Percentiles rank a stretch among this genome's conserved stretches.
Conservation (phyloP, 306 rosid species). For the Cicer chorassanicum region DNA sequence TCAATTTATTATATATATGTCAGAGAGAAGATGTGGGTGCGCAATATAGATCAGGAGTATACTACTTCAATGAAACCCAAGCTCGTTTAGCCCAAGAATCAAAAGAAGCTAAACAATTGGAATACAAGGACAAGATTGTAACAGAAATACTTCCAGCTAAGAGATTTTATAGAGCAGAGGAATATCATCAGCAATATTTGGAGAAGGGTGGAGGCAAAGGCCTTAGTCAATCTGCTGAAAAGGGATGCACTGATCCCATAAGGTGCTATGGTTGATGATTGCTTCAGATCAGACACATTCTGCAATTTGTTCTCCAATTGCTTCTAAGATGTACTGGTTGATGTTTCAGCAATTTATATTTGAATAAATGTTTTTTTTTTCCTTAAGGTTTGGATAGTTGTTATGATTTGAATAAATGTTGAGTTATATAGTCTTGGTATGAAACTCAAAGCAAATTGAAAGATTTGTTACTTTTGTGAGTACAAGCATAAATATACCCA, state of each 20-base stretch:
- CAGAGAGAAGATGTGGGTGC: constrained; percentile 80
- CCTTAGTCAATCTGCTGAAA: constrained; percentile 64
- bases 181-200: constrained; percentile 92
- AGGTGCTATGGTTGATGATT: constrained; percentile 78
- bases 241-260: constrained; percentile 83
- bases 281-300: background rate
- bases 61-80: constrained; percentile 71
- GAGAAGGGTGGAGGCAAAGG: constrained; percentile 80
- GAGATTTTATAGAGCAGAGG: constrained; percentile 88
- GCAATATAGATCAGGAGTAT: constrained; percentile 89
- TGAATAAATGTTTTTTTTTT: background rate
- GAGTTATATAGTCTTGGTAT: background rate
- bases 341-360: background rate
- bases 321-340: background rate
- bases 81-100: constrained; percentile 71
- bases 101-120: constrained; percentile 74
- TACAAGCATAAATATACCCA: constrained; percentile 7
- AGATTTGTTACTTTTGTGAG: constrained; percentile 28
- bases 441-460: constrained; percentile 22
- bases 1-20: background rate
- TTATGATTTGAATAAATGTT: constrained; percentile 10
- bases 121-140: constrained; percentile 59
- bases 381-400: constrained; percentile 2
- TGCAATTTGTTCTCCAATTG: background rate
- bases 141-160: constrained; percentile 87